These are phyloP conservation scores for Cystobasidium pallidum DNA, from an alignment of 1,284 basidiomycete species.

Conservation along the genomic window DNA sequence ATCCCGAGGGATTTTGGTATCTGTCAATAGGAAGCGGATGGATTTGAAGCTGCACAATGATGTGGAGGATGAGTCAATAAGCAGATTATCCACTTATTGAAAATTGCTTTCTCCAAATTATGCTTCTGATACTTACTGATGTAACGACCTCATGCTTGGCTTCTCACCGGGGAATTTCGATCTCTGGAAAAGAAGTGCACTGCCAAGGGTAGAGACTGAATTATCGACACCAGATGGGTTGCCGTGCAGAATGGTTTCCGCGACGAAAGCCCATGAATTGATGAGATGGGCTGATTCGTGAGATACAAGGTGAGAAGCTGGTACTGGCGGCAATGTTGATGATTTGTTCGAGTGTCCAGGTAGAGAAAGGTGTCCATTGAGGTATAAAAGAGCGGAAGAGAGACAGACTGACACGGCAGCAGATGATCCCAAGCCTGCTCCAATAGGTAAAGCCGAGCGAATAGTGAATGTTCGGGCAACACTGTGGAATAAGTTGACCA, in stretches of 20 bases:
- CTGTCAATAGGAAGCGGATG: slow-evolving; percentile 81
- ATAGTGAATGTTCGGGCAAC: slow-evolving; percentile 73
- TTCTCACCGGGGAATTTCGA: slow-evolving; percentile 70
- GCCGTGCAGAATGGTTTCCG: slow-evolving; percentile 95
- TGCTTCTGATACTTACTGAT: slow-evolving; percentile 65
- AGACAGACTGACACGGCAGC: slow-evolving; percentile 91
- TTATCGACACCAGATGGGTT: slow-evolving; percentile 98
- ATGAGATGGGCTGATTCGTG: slow-evolving; percentile 70
- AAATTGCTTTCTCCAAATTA: too few species aligned
- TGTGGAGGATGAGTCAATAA: background rate
- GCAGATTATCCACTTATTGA: too few species aligned
- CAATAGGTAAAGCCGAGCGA: slow-evolving; percentile 93
- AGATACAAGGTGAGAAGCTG: slow-evolving; percentile 63
- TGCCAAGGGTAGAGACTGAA: slow-evolving; percentile 88
- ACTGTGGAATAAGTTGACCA: background rate
- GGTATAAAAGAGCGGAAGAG: slow-evolving; percentile 72
- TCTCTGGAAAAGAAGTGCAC: slow-evolving; percentile 87
- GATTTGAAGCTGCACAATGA: slow-evolving; percentile 65
- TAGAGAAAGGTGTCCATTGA: slow-evolving; percentile 63
- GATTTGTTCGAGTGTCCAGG: slow-evolving; percentile 55
- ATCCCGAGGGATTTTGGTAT: slow-evolving; percentile 88
- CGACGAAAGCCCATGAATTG: slow-evolving; percentile 91
- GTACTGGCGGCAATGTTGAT: slow-evolving; percentile 62
- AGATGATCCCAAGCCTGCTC: slow-evolving; percentile 96
- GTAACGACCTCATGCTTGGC: slow-evolving; percentile 79